Base-by-base conservation (phyloP, 306 rosid species). In the Casuarina equisetifolia region DNA sequence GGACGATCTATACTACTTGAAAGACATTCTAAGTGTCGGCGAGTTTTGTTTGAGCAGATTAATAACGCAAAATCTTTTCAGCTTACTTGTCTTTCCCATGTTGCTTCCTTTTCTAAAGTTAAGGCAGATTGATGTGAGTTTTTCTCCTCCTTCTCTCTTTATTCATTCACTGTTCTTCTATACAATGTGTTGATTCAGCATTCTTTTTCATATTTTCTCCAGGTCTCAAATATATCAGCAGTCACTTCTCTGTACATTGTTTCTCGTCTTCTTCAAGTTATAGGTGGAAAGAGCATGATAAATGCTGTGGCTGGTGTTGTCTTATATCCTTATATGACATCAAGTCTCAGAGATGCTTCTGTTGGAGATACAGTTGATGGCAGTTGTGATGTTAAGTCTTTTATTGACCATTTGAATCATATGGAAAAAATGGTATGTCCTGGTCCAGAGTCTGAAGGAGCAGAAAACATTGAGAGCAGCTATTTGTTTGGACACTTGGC, bases 211-310 rank as follows among this genome's bases (percentile, higher is more conserved):
- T 82, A 69, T 84, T 64, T 83, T 43, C 51, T 74, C 38, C 88
- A 93, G 96, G 93, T 70, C 32, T 81, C 81, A 81, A 85, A 86
- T 74, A 79, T 93, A 48, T 91, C 97, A 49, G 80, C 88, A 53
- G 81, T 84, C 76, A 82, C 85, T 13, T 85, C 93, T 59, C 72
- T 93, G 78, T 91, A 89, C 77, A 76, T 90, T 38, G 69, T 91
- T 72, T 88, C 91, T 54, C 76, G 83, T 74, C 89, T 93, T 84
- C 88, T 93, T 85, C 97, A 91, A 88, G 94, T 93, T 76, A 77
- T 93, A 46, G 93, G 90, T 72, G 96, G 94, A 80, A 86, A 77
- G 84, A 73, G 79, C 72, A 58, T 85, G 76, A 73, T 84, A 52
- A 82, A 91, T 59, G 81, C 83, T 67, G 97, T 91, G 64, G 91